These are phyloP conservation scores for Oxyria digyna DNA, from an alignment of 148 eudicot genomes.

Conservation along the genomic window DNA sequence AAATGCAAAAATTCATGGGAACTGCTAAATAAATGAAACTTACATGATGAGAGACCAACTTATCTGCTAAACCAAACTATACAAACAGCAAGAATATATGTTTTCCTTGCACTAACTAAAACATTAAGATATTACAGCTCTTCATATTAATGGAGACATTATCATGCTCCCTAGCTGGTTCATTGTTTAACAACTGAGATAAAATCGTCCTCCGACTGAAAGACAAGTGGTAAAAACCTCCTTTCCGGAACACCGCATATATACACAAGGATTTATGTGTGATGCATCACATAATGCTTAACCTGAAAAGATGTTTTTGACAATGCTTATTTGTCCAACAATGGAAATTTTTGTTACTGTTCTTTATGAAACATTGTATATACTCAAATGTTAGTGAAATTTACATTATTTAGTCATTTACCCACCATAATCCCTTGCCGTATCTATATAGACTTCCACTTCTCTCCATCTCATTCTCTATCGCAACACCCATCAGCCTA, in stretches of 20 bases:
- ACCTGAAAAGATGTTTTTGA: no score
- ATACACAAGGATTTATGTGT: no score
- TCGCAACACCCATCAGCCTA: background rate
- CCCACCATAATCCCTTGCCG: no score
- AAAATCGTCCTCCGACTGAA: background rate
- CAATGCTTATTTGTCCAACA: background rate
- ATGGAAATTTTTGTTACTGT: background rate
- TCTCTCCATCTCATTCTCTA: background rate
- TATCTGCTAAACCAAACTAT: background rate
- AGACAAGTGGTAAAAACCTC: background rate
- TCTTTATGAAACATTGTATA: background rate
- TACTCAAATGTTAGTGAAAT: background rate
- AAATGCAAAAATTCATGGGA: background rate
- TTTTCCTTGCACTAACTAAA: background rate
- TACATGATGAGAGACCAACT: background rate
- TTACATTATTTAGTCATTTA: background rate
- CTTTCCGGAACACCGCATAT: background rate
- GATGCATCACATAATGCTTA: no score
- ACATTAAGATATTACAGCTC: background rate
- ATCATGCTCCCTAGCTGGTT: background rate
- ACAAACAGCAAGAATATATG: background rate
- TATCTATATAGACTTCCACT: no score
- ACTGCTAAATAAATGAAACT: background rate
- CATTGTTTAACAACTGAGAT: background rate
- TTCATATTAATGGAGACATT: background rate